Evolutionary conservation across 345 rosid genomes (phyloP).

Genomic region (Corchorus capsularis): DNA sequence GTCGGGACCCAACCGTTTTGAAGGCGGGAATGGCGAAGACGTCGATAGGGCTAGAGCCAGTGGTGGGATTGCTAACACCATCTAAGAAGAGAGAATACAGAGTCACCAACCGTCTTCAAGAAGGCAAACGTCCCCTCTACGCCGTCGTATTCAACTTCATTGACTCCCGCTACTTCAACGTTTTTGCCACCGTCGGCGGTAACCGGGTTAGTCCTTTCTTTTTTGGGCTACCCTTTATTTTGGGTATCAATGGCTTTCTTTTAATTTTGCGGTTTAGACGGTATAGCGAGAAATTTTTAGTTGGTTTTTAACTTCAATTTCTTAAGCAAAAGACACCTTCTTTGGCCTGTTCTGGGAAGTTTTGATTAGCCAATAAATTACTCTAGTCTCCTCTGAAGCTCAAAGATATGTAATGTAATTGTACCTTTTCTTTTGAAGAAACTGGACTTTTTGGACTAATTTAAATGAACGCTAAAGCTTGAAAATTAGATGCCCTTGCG

Average conservation of each 20-base stretch:
- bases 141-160: conserved; percentile 96
- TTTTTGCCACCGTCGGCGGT: conserved; percentile 95
- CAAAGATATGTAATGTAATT: background rate
- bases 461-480: background rate
- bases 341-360: background rate
- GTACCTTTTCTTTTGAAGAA: background rate
- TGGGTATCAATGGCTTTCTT: background rate
- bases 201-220: conserved; percentile 53
- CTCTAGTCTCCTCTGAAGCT: background rate
- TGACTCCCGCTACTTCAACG: conserved; percentile 85
- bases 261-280: background rate
- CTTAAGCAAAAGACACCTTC: background rate
- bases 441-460: background rate
- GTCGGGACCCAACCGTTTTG: background rate
- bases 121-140: conserved; percentile 89
- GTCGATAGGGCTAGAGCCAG: conserved; percentile 76
- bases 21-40: conserved; percentile 61
- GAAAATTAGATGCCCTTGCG: background rate
- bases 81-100: conserved; percentile 79
- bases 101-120: conserved; percentile 85
- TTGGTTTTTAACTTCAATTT: background rate
- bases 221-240: conserved; percentile 5
- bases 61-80: conserved; percentile 72
- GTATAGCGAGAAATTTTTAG: background rate
- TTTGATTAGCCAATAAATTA: background rate